Percentiles rank a stretch among this genome's conserved stretches.
phyloP scores from a whole-genome alignment of 1,284 basidiomycete genomes.

The Apiotrichum veenhuisii region DNA sequence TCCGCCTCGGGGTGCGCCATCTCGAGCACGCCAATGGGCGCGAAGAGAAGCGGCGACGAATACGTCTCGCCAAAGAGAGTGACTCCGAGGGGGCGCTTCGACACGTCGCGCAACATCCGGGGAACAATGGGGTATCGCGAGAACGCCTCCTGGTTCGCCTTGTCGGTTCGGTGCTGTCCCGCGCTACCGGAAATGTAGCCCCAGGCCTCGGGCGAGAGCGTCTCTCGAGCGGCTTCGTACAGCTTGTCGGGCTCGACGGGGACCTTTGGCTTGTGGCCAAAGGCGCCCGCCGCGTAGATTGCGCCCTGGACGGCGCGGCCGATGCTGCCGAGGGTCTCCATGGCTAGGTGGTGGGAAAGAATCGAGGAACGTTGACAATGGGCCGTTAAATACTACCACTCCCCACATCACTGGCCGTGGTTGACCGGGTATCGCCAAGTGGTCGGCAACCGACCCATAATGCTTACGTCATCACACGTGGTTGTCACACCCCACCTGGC shows the following conservation, averaged over 20 bases:
- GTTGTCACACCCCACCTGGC: no score
- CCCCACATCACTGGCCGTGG: no score
- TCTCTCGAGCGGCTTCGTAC: constrained; percentile 3
- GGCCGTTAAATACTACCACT: no score
- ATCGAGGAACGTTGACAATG: no score
- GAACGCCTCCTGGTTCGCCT: constrained; percentile 14
- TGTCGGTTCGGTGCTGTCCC: constrained; percentile 17
- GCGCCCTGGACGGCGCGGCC: constrained; percentile 10
- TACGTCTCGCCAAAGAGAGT: constrained; percentile 64
- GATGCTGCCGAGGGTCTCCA: constrained; percentile 1
- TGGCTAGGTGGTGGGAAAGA: no score
- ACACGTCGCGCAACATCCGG: constrained; percentile 69
- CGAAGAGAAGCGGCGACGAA: constrained; percentile 63
- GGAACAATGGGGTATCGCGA: constrained; percentile 55
- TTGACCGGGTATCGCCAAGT: no score
- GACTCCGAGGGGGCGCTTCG: constrained; percentile 59
- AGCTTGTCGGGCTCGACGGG: constrained; percentile 12
- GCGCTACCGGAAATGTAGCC: constrained; percentile 20
- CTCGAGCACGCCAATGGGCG: constrained; percentile 70
- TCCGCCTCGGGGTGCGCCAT: constrained; percentile 62
- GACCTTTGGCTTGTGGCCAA: constrained; percentile 8
- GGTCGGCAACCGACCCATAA: no score
- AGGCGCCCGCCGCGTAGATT: constrained; percentile 14
- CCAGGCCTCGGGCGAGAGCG: constrained; percentile 10
- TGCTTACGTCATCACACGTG: no score